These are phyloP conservation scores for Neopestalotiopsis clavispora DNA, from an alignment of 2,329 filamentous ascomycete species.

Conservation along the genomic window DNA sequence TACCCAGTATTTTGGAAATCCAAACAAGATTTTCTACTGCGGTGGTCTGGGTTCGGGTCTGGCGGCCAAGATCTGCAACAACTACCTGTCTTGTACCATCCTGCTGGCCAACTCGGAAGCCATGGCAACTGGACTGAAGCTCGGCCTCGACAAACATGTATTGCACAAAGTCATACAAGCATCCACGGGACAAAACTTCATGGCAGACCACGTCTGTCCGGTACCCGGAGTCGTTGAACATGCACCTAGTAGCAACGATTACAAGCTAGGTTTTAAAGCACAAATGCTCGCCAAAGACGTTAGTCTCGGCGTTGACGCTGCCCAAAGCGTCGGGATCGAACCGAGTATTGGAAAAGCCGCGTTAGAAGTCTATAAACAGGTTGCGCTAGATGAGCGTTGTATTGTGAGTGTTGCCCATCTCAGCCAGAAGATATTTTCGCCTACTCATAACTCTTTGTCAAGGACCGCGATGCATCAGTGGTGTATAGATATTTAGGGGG, in stretches of 20 bases:
- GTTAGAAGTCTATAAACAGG: neutral
- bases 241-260: slow-evolving; percentile 12
- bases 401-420: slow-evolving; percentile 3
- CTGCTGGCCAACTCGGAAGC: slow-evolving; percentile 6
- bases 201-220: slow-evolving; percentile 6
- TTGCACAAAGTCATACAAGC: slow-evolving; percentile 10
- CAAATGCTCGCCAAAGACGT: slow-evolving; percentile 10
- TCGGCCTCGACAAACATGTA: slow-evolving; percentile 3
- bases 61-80: slow-evolving; percentile 12
- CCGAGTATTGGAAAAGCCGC: slow-evolving; percentile 9
- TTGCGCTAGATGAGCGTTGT: slow-evolving; percentile 5
- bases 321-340: neutral
- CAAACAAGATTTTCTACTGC: slow-evolving; percentile 2
- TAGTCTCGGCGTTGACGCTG: neutral
- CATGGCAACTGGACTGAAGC: slow-evolving; percentile 8
- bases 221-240: slow-evolving; percentile 3
- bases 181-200: slow-evolving; percentile 7
- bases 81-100: slow-evolving; percentile 7
- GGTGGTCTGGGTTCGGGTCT: neutral
- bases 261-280: slow-evolving; percentile 6
- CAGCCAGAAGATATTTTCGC: neutral
- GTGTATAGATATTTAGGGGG: neutral
- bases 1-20: neutral
- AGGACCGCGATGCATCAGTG: slow-evolving; percentile 4
- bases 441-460: neutral